phyloP scores from a whole-genome alignment of 73 alveolate species.

The Stentor coeruleus region DNA sequence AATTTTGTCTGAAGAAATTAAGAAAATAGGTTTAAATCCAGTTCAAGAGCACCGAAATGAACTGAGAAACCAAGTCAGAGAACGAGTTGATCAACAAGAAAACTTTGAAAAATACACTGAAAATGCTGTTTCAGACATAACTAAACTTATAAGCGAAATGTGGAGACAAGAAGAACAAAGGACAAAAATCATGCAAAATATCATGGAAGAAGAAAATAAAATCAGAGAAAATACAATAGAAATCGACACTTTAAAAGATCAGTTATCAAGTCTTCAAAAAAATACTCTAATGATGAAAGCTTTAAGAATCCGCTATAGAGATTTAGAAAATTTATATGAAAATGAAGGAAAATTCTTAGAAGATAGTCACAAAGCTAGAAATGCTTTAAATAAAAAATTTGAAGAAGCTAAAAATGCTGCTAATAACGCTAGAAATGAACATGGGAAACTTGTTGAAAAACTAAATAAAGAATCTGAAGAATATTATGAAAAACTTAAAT shows the following conservation, averaged over 20 bases:
- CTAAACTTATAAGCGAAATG: neutral
- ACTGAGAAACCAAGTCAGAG: neutral
- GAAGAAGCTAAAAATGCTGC: too few species aligned
- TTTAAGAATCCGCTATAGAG: neutral
- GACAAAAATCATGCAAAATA: neutral
- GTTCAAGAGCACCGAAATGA: neutral
- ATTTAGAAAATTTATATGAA: neutral
- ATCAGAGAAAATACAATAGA: neutral
- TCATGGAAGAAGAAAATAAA: neutral
- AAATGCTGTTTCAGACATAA: neutral
- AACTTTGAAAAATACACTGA: neutral
- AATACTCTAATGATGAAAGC: neutral
- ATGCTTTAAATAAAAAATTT: too few species aligned
- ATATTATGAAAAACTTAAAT: neutral
- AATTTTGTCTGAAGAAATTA: slow-evolving; percentile 18
- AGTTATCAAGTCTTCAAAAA: neutral
- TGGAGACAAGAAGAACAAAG: neutral
- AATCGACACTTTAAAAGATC: neutral
- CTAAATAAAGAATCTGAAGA: neutral
- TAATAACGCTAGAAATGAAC: too few species aligned
- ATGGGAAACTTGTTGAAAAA: too few species aligned
- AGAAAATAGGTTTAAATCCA: neutral
- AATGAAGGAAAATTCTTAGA: too few species aligned
- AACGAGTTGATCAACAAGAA: neutral
- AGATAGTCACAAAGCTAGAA: too few species aligned